Evolutionary conservation across 306 rosid genomes (phyloP).

Genomic region (Hylodesmum podocarpum): DNA sequence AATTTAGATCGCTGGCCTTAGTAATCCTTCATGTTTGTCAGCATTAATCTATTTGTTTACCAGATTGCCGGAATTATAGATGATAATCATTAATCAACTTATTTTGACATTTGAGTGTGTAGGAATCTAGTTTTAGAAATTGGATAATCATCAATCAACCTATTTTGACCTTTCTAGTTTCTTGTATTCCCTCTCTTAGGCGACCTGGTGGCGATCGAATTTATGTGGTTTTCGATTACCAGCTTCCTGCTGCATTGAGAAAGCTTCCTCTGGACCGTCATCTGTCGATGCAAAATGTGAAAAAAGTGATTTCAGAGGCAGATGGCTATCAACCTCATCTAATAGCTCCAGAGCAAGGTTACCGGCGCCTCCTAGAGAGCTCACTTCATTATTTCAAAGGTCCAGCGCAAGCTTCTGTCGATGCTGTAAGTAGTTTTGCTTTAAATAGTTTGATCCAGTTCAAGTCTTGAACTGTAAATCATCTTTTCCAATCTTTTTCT

Average conservation of each 20-base stretch:
- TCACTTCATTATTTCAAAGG: slow-evolving; percentile 83
- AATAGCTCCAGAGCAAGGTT: slow-evolving; percentile 95
- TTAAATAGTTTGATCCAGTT: slow-evolving; percentile 4
- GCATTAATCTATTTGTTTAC: background rate
- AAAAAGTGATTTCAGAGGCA: slow-evolving; percentile 89
- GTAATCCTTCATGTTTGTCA: background rate
- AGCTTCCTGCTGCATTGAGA: slow-evolving; percentile 93
- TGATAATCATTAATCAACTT: background rate
- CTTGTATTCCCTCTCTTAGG: slow-evolving; percentile 46
- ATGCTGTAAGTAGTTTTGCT: slow-evolving; percentile 67
- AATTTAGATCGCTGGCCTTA: background rate
- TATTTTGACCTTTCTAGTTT: slow-evolving; percentile 18
- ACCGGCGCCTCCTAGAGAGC: slow-evolving; percentile 88
- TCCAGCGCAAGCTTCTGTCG: slow-evolving; percentile 97
- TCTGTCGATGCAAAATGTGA: slow-evolving; percentile 81
- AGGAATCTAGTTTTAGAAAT: background rate
- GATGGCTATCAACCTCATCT: slow-evolving; percentile 98
- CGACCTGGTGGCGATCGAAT: slow-evolving; percentile 95
- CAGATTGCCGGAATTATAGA: background rate
- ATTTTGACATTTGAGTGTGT: background rate
- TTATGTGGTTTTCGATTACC: slow-evolving; percentile 82
- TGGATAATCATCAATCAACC: no score
- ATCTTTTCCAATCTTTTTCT: background rate
- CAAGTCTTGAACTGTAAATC: background rate
- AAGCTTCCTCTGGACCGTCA: slow-evolving; percentile 98